Base-by-base conservation (phyloP, 2,329 filamentous ascomycete species). In the Drechslera avenae region DNA sequence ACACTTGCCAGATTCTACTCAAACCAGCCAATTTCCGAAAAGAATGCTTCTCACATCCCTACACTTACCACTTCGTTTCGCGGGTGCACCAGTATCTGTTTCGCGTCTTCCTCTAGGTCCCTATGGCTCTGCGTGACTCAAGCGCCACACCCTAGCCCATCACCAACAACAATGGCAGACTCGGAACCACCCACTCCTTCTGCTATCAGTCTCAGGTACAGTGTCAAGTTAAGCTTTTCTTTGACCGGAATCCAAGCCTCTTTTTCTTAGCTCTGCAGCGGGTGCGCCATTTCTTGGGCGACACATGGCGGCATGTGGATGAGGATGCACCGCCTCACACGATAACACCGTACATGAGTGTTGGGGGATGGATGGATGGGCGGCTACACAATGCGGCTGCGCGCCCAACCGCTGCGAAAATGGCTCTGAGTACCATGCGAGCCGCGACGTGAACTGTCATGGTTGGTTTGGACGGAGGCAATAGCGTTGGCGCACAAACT, bases 401-500 rank as follows among this genome's bases (percentile, higher is more conserved):
- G 19, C 39, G 23, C 18, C n/a, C 12, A 47, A 21, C 31, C 8
- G 46, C 63, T 59, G 57, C 52, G 53, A 49, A 37, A 46, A 23
- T 14, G 35, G 37, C 54, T 33, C 62, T 58, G 60, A 21, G 21
- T 18, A 28, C 30, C 13, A 8, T 55, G 45, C 60, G 55, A 54
- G 26, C 9, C 59, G 47, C 51, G 39, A 33, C 37, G 23, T 32
- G 21, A 18, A 23, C 7, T 36, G 30, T 30, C 52, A 14, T 49
- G n/a, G 52, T 35, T 58, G 59, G 54, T 13, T 37, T 7, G 21
- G 9, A 7, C 5, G 6, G 21, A 23, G 2, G 21, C 21, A 35
- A 44, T 35, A 44, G 31, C n/a, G 35, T 16, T 23, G 21, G 26
- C 26, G 26, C 26, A n/a, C n/a, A 10, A 28, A 28, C 9, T 12